Evolutionary conservation across 371 early-diverging fungal species (phyloP).

Genomic region (Mortierella sp.): DNA sequence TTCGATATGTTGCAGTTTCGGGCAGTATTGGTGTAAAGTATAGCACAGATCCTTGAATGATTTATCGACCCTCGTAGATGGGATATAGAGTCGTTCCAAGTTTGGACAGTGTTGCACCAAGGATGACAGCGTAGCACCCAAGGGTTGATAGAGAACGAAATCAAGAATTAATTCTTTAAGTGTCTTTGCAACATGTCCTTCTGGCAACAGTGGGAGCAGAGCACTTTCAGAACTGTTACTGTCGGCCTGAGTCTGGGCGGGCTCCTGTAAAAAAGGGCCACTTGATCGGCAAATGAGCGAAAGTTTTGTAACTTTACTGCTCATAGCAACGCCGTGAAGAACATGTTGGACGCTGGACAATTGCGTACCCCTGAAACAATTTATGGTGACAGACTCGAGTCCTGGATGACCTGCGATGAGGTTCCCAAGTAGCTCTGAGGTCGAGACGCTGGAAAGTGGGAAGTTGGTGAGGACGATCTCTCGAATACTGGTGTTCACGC

Average conservation of each 20-base stretch:
- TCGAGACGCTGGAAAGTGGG: conserved; percentile 15
- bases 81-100: conserved; percentile 20
- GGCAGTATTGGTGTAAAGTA: conserved; percentile 1
- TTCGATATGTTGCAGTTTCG: conserved; percentile 12
- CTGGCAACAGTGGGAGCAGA: conserved; percentile 4
- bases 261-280: background rate
- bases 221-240: too few relatives aligned
- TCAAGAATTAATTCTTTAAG: conserved; percentile 27
- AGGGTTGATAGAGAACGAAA: background rate
- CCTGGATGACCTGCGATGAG: conserved; percentile 16
- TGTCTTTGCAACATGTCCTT: background rate
- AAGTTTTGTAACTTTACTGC: conserved; percentile 5
- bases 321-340: conserved; percentile 19
- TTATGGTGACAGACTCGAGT: conserved; percentile 15
- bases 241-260: background rate
- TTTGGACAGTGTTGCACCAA: conserved; percentile 21
- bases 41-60: conserved; percentile 6
- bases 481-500: conserved; percentile 19
- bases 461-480: conserved; percentile 31
- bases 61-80: background rate
- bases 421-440: conserved; percentile 17
- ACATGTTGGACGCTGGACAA: conserved; percentile 19
- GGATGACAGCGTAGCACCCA: conserved; percentile 14
- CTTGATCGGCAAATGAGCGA: conserved; percentile 12
- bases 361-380: conserved; percentile 16